Evolutionary conservation across 164 flowering plant genomes (phyloP).

Genomic region (Liquidambar formosana): DNA sequence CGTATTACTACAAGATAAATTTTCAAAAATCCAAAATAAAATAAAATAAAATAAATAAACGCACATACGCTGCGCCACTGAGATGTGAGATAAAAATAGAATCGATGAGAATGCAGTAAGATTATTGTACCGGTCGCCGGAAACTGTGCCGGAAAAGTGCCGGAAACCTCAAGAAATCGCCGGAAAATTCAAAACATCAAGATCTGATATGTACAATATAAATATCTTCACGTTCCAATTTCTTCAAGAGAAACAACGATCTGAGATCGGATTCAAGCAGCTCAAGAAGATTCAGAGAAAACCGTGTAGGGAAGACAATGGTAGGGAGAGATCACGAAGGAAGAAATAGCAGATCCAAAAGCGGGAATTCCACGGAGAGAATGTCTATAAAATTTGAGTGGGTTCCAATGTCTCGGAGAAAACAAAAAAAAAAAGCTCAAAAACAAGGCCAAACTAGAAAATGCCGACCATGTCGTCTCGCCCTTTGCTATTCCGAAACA

Average conservation of each 20-base stretch:
- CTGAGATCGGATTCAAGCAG: not conserved
- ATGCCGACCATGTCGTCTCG: conserved; percentile 9
- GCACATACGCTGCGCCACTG: too few relatives aligned
- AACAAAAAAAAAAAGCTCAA: conserved; percentile 2
- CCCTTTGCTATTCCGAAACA: conserved; percentile 9
- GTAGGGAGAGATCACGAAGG: not conserved
- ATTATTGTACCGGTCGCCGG: too few relatives aligned
- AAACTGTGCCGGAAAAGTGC: too few relatives aligned
- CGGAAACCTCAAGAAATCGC: not conserved
- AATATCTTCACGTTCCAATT: not conserved
- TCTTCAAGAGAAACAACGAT: not conserved
- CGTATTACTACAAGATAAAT: too few relatives aligned
- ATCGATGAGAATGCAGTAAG: too few relatives aligned
- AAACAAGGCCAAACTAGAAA: not conserved
- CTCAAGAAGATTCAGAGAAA: not conserved
- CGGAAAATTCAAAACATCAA: not conserved
- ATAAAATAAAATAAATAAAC: too few relatives aligned
- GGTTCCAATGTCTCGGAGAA: conserved; percentile 20
- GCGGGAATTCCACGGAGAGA: not conserved
- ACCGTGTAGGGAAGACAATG: not conserved
- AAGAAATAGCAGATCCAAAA: not conserved
- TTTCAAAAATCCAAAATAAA: too few relatives aligned
- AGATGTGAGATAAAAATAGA: too few relatives aligned
- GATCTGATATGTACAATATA: not conserved
- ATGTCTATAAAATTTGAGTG: not conserved